These are phyloP conservation scores for Rhizopus arrhizus DNA, from an alignment of 371 early-diverging fungal species.

Conservation along the genomic window DNA sequence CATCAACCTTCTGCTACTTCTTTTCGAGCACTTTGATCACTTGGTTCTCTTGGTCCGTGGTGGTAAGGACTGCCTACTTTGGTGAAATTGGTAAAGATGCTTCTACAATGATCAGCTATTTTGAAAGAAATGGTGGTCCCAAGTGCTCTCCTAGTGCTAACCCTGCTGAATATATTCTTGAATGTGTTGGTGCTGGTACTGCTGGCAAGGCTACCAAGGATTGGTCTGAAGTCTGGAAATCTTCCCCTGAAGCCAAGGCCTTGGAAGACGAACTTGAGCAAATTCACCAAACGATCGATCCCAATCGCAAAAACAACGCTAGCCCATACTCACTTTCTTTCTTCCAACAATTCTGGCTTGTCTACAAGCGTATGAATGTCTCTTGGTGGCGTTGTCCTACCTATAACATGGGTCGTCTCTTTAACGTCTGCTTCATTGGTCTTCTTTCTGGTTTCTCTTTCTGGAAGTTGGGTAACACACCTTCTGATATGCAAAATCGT, in stretches of 20 bases:
- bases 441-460: constrained; percentile 76
- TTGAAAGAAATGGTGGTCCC: constrained; percentile 65
- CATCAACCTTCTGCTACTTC: constrained; percentile 84
- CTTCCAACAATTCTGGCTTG: constrained; percentile 52
- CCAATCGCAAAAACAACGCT: constrained; percentile 25
- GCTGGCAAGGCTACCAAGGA: constrained; percentile 59
- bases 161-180: constrained; percentile 77
- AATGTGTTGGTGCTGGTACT: constrained; percentile 65
- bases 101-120: constrained; percentile 59
- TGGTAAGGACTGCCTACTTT: constrained; percentile 79
- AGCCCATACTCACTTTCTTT: constrained; percentile 34
- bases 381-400: constrained; percentile 68
- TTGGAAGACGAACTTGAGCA: constrained; percentile 39
- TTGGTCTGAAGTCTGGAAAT: constrained; percentile 67
- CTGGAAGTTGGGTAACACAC: constrained; percentile 58
- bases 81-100: constrained; percentile 71
- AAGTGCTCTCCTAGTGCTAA: constrained; percentile 62
- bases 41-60: constrained; percentile 78
- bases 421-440: constrained; percentile 52
- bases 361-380: constrained; percentile 62
- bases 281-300: constrained; percentile 31
- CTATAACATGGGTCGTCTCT: constrained; percentile 69
- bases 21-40: constrained; percentile 83
- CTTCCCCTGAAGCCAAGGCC: constrained; percentile 47
- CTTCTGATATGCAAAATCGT: constrained; percentile 68